Evolutionary conservation across 441 rosid genomes (phyloP).

Genomic region (Euphorbia corollata): DNA sequence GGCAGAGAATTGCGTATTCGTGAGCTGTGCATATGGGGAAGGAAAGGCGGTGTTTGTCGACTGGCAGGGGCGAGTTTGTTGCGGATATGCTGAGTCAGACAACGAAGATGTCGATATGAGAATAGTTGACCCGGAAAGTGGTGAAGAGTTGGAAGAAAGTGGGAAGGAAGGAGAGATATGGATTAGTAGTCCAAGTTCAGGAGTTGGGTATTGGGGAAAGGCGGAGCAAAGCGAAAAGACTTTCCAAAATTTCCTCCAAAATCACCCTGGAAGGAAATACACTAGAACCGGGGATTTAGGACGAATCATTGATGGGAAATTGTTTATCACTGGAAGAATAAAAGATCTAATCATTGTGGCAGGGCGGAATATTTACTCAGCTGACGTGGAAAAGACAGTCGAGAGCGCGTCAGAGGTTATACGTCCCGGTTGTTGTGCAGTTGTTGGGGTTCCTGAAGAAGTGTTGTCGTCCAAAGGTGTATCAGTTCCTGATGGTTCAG

Average conservation of each 20-base stretch:
- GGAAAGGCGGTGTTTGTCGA: slow-evolving; percentile 52
- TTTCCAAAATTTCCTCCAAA: slow-evolving; percentile 42
- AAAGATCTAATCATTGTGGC: slow-evolving; percentile 70
- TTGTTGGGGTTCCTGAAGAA: slow-evolving; percentile 65
- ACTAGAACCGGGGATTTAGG: slow-evolving; percentile 67
- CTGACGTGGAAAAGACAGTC: slow-evolving; percentile 64
- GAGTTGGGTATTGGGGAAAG: slow-evolving; percentile 64
- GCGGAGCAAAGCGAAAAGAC: slow-evolving; percentile 45
- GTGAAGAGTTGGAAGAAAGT: slow-evolving; percentile 33
- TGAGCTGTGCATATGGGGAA: slow-evolving; percentile 60
- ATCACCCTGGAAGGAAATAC: slow-evolving; percentile 39
- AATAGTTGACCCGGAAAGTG: slow-evolving; percentile 42
- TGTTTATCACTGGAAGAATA: slow-evolving; percentile 73
- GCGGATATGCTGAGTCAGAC: slow-evolving; percentile 39
- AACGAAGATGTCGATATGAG: slow-evolving; percentile 47
- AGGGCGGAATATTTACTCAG: slow-evolving; percentile 63
- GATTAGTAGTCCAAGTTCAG: slow-evolving; percentile 63
- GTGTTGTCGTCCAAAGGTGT: slow-evolving; percentile 49
- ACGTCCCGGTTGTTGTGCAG: slow-evolving; percentile 75
- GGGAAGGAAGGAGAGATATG: slow-evolving; percentile 71
- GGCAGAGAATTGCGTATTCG: slow-evolving; percentile 74
- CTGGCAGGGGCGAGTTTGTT: slow-evolving; percentile 67
- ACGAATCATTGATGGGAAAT: slow-evolving; percentile 46
- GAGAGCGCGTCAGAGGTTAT: slow-evolving; percentile 50
- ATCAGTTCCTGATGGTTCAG: slow-evolving; percentile 46